These are phyloP conservation scores for Eurotiales sp. DNA, from an alignment of 2,329 filamentous ascomycete species.

Conservation along the genomic window DNA sequence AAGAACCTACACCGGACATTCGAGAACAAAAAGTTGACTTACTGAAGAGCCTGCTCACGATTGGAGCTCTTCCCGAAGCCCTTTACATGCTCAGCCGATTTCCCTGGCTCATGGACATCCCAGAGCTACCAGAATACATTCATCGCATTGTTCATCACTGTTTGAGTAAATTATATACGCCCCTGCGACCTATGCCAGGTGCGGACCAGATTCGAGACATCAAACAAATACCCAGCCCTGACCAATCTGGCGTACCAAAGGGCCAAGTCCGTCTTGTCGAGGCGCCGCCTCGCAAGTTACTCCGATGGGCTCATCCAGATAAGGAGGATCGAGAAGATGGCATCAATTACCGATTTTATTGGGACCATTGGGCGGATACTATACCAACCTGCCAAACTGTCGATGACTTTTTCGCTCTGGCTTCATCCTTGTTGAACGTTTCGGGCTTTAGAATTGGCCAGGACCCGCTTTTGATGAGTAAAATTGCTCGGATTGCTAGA, in stretches of 20 bases:
- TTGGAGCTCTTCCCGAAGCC: conserved; percentile 88
- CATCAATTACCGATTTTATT: conserved; percentile 83
- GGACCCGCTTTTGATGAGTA: conserved; percentile 72
- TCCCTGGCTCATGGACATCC: conserved; percentile 83
- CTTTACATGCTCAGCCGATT: conserved; percentile 89
- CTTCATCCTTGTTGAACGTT: conserved; percentile 76
- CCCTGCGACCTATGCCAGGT: conserved; percentile 46
- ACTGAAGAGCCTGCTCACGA: conserved; percentile 78
- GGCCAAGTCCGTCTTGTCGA: conserved; percentile 62
- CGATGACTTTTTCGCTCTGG: conserved; percentile 85
- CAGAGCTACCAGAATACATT: conserved; percentile 74
- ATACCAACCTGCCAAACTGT: conserved; percentile 85
- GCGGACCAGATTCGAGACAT: conserved; percentile 44
- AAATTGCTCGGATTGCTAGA: conserved; percentile 79
- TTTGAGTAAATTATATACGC: conserved; percentile 68
- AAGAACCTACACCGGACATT: conserved; percentile 63
- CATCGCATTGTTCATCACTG: conserved; percentile 83
- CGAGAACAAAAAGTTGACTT: conserved; percentile 84
- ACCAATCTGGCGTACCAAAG: conserved; percentile 66
- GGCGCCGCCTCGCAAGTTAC: conserved; percentile 59
- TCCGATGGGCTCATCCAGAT: conserved; percentile 83
- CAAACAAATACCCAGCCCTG: conserved; percentile 51
- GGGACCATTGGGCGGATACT: conserved; percentile 95
- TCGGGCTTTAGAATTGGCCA: conserved; percentile 87
- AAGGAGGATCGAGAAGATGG: conserved; percentile 70